phyloP scores from a whole-genome alignment of 2,329 filamentous ascomycete species.

The Teratosphaeria destructans region DNA sequence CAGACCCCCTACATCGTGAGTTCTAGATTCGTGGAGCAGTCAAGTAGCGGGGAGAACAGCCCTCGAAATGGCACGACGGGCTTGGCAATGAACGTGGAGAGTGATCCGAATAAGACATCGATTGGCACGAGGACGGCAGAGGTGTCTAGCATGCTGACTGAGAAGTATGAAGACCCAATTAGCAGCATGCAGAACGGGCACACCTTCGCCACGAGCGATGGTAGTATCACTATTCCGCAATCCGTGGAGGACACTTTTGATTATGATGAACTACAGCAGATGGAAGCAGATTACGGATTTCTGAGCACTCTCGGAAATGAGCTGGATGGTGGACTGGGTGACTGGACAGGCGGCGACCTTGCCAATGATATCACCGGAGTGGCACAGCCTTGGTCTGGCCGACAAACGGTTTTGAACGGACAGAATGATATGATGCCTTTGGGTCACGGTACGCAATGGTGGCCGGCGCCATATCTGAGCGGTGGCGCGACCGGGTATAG shows the following conservation, averaged over 20 bases:
- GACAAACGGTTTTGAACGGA: background rate
- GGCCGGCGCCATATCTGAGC: background rate
- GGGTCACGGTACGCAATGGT: background rate
- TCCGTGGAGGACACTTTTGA: background rate
- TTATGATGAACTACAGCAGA: background rate
- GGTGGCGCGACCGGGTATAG: background rate
- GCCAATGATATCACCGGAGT: background rate
- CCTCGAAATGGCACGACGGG: background rate
- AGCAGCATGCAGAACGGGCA: background rate
- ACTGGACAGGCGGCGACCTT: background rate
- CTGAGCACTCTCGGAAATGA: background rate
- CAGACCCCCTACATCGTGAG: background rate
- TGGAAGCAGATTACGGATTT: background rate
- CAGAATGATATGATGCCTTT: background rate
- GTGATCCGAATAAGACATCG: background rate
- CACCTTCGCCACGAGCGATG: background rate
- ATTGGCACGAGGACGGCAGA: background rate
- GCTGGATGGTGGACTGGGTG: background rate
- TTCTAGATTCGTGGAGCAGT: background rate
- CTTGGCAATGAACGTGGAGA: background rate
- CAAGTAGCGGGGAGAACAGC: background rate
- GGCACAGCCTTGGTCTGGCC: background rate
- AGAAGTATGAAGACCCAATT: background rate
- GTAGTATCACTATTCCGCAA: background rate
- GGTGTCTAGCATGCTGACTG: background rate